Percentiles rank a stretch among this genome's conserved stretches.
Conservation (phyloP, 1,284 basidiomycete species). For the Cryptococcus sp. region DNA sequence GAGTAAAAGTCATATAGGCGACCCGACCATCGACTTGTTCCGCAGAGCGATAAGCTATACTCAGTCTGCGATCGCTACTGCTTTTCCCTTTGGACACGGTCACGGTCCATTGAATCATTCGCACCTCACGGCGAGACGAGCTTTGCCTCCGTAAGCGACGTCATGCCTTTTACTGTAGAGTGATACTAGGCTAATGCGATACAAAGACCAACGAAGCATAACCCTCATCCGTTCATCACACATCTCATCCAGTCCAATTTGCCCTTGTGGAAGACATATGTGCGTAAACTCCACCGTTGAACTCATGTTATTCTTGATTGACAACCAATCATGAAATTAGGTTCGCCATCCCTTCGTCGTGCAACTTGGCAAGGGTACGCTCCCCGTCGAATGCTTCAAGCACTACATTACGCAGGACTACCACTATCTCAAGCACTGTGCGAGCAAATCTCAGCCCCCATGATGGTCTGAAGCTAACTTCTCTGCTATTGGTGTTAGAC, state of each 20-base stretch:
- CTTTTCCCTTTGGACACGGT: slow-evolving; percentile 71
- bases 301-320: background rate
- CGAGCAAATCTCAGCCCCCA: slow-evolving; percentile 3
- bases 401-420: slow-evolving; percentile 77
- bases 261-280: slow-evolving; percentile 69
- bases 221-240: slow-evolving; percentile 70
- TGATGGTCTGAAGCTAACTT: slow-evolving; percentile 4
- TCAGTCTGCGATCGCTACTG: slow-evolving; percentile 71
- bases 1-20: background rate
- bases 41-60: slow-evolving; percentile 68
- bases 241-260: slow-evolving; percentile 65
- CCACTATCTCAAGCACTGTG: slow-evolving; percentile 55
- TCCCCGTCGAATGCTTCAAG: slow-evolving; percentile 67
- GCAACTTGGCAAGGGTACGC: slow-evolving; percentile 69
- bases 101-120: slow-evolving; percentile 87
- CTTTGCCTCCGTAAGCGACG: slow-evolving; percentile 62
- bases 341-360: slow-evolving; percentile 76
- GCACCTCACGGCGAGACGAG: slow-evolving; percentile 61
- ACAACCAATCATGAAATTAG: slow-evolving; percentile 13
- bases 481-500: slow-evolving; percentile 28
- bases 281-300: slow-evolving; percentile 42
- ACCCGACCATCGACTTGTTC: slow-evolving; percentile 14
- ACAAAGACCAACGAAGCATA: slow-evolving; percentile 60
- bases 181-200: slow-evolving; percentile 2
- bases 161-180: background rate